Evolutionary conservation across 768 basidiomycete genomes (phyloP), one percentile per base, ranked within the genome.

Genomic region (Kwoniella mangroviensis): DNA sequence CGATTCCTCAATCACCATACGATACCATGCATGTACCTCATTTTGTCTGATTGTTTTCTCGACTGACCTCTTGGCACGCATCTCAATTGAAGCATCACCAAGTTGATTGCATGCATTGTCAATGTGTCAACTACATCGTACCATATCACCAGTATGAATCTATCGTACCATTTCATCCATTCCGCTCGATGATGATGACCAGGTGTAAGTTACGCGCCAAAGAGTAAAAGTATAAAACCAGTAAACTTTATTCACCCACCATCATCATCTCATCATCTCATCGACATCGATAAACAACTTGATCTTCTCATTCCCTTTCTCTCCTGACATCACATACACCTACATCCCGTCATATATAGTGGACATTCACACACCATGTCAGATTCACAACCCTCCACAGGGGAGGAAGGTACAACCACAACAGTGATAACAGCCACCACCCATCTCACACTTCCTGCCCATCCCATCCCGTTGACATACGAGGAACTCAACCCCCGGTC

Each of bases 391-490:
- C 28, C 71, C 22, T 42, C 61, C 10, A 17, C 69, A n/a, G 9
- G 24, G 26, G 76, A 69, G 13, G 70, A 75, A 63, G 68, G 62
- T 22, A 73, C 68, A 51, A 80, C 76, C 17, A 74, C 73, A 11
- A 80, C 79, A 45, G 74, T 73, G 12, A 79, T 82, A 61, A 80
- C 76, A 45, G 81, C 81, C 24, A 80, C 77, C 17, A 75, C 81
- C 12, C 65, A 72, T 28, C 73, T 82, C 34, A 73, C 73, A 4
- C 72, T 82, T 28, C 81, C 81, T 13, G 72, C 76, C 28, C 75
- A 82, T 63, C 76, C 81, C 12, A 70, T 55, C 11, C 72, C 79
- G 13, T 65, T 79, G 11, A 76, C 79, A 3, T 82, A 82, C 70
- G 78, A 72, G 1, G 66, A 82, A 58, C 78, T 82, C 55, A 82